Percentiles rank a stretch among this genome's conserved stretches.
Conservation (phyloP, 129 eudicot species). For the Helianthus annuus region HanXRQr2.0-SUNRISE NC_035444.2:54379209-54379708, state of each 20-base stretch:
- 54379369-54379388: neutral
- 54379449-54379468: neutral
- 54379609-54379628: too few species aligned
- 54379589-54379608: too few species aligned
- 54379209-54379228: slow-evolving; percentile 41
- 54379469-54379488: neutral
- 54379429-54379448: neutral
- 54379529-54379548: too few species aligned
- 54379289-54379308: neutral
- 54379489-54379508: neutral
- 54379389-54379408: neutral
- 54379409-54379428: neutral
- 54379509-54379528: too few species aligned
- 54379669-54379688: too few species aligned
- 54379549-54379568: too few species aligned
- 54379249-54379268: slow-evolving; percentile 61
- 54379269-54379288: neutral
- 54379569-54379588: too few species aligned
- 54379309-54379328: neutral
- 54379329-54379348: too few species aligned
- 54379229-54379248: slow-evolving; percentile 45
- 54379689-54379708: too few species aligned
- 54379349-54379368: neutral
- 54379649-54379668: too few species aligned
- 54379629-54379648: too few species aligned